Base-by-base conservation (phyloP, 176 grass and related monocot species). In the Oryza meyeriana region DNA sequence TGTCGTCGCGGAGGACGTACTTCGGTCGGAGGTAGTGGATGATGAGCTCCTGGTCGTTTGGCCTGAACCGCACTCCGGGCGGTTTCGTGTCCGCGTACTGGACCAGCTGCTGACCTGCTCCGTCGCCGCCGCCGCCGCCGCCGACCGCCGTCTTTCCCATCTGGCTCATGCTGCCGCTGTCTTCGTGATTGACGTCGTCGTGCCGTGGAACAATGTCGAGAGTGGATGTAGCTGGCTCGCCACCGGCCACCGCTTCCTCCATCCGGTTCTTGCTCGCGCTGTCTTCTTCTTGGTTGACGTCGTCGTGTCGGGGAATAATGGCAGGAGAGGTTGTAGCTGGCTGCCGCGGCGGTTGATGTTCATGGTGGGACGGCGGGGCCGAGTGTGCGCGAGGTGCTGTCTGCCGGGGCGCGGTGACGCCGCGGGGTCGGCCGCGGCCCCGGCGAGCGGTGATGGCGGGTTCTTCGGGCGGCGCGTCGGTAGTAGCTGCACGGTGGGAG, bases 1-100 rank as follows among this genome's bases (percentile, higher is more conserved):
- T 30, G 18, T 20, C 1, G 31, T 8, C 18, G 24, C 63, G 63
- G 5, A 8, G 70, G 52, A 1, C 8, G 45, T 85, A 75, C 50
- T 89, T 89, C 13, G 7, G 5, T 30, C 3, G 24, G 12, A 89
- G 81, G 71, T 5, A 85, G 29, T 48, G 45, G 45, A 2, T 6
- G 50, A 89, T 75, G 47, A 85, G 7, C 52, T 89, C 64, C 18
- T 17, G 12, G 69, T 47, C 24, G 26, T 11, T 41, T 9, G 87
- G 87, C 0, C 0, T 13, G 40, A 89, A 89, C 63, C 82, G 77
- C 18, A 89, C 40, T 18, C 87, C 87, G 0, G 0, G 2, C 6
- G 11, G 2, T 1, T 40, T 28, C 11, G 61, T 73, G 2, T 75
- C 62, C 0, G 38, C 63, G 22, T 64, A 80, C 4, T 64, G 4